These are phyloP conservation scores for Ogataea salicorniae DNA, from an alignment of 805 yeast genomes.

Conservation along the genomic window DNA sequence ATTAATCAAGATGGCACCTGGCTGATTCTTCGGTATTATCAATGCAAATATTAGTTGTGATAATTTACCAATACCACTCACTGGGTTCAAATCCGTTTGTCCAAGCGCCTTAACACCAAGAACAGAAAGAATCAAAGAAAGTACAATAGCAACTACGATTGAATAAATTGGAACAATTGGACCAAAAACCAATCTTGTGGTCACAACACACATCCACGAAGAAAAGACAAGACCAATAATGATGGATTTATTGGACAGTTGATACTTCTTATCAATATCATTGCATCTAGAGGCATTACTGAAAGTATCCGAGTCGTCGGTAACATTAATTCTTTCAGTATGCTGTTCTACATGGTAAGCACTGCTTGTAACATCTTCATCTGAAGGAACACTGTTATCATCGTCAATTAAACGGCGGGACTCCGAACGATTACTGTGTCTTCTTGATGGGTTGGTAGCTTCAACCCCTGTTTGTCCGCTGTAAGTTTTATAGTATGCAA, in stretches of 20 bases:
- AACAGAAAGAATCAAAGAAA: conserved; percentile 77
- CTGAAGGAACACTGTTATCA: conserved; percentile 12
- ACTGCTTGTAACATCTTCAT: conserved; percentile 19
- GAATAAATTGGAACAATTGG: conserved; percentile 66
- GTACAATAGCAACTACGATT: conserved; percentile 56
- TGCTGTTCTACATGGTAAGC: conserved; percentile 16
- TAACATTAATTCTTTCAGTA: neutral
- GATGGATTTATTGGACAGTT: conserved; percentile 48
- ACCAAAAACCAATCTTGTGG: conserved; percentile 69
- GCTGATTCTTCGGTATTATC: conserved; percentile 66
- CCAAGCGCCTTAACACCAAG: conserved; percentile 93
- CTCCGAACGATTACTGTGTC: conserved; percentile 1
- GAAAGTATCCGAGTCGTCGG: conserved; percentile 11
- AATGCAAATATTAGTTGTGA: conserved; percentile 87
- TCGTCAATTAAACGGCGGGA: conserved; percentile 6
- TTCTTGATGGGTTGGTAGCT: neutral
- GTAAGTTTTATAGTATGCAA: neutral
- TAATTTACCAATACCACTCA: conserved; percentile 90
- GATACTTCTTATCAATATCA: conserved; percentile 37
- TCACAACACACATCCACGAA: conserved; percentile 57
- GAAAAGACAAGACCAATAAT: conserved; percentile 60
- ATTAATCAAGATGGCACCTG: conserved; percentile 79
- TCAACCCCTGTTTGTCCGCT: no score
- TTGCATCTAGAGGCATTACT: no score
- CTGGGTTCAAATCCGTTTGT: conserved; percentile 95